These are phyloP conservation scores for Globisporangium camurandrum DNA, from an alignment of 352 stramenopile genomes.

Conservation along the genomic window DNA sequence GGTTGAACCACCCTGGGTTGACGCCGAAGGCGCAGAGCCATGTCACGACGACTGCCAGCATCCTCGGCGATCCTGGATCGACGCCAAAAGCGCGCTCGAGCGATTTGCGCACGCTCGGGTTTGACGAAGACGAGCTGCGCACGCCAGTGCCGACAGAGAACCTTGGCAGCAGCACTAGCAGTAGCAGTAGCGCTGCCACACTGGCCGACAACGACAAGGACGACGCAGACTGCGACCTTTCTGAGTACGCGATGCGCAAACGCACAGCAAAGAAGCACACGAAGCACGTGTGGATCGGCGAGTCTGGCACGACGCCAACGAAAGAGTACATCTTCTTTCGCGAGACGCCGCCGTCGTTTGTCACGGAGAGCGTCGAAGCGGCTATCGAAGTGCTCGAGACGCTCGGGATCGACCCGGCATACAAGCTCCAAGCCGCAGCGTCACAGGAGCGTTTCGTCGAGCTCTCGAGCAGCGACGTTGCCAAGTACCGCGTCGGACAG, in stretches of 20 bases:
- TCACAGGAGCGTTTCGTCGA: conserved; percentile 57
- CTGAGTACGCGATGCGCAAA: conserved; percentile 48
- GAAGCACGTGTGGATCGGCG: conserved; percentile 56
- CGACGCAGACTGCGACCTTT: conserved; percentile 18
- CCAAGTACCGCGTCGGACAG: conserved; percentile 66
- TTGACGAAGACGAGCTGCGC: conserved; percentile 38
- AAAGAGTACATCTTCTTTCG: conserved; percentile 85
- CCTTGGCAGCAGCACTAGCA: background rate
- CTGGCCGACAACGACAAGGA: conserved; percentile 3
- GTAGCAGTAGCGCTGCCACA: too few species aligned
- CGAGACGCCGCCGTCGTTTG: conserved; percentile 70
- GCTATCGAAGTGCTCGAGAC: conserved; percentile 47
- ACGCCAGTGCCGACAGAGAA: conserved; percentile 9
- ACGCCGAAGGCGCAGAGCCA: conserved; percentile 31
- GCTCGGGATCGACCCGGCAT: conserved; percentile 37
- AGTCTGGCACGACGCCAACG: conserved; percentile 47
- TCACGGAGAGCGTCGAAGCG: conserved; percentile 66
- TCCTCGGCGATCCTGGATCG: conserved; percentile 52
- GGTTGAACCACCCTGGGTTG: conserved; percentile 48
- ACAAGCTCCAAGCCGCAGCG: conserved; percentile 19
- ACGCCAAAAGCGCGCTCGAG: conserved; percentile 43
- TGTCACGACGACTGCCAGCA: conserved; percentile 11
- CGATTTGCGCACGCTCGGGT: conserved; percentile 39
- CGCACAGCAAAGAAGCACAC: conserved; percentile 23
- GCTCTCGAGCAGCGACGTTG: conserved; percentile 68